phyloP scores from a whole-genome alignment of 2,329 filamentous ascomycete genomes.

The Pseudogymnoascus verrucosus region DNA sequence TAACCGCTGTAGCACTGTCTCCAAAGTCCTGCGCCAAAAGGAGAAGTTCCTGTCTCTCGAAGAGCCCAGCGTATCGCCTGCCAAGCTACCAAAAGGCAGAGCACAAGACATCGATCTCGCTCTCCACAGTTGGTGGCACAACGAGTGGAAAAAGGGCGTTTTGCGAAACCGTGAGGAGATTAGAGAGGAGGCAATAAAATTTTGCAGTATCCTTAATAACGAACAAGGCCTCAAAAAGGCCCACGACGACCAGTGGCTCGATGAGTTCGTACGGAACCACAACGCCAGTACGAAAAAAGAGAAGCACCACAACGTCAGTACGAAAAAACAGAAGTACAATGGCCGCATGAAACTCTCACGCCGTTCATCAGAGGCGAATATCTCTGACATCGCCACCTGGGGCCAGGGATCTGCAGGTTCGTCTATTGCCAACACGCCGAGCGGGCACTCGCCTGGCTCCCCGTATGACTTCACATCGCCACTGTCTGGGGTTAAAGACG shows the following conservation, averaged over 20 bases:
- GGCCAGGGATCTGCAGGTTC: conserved; percentile 45
- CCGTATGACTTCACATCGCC: conserved; percentile 61
- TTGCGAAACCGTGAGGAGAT: conserved; percentile 73
- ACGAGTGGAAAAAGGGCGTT: conserved; percentile 63
- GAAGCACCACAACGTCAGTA: conserved; percentile 39
- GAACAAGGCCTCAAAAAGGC: conserved; percentile 64
- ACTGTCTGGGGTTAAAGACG: conserved; percentile 58
- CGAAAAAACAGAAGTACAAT: conserved; percentile 60
- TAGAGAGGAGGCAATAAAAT: conserved; percentile 73
- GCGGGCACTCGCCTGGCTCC: conserved; percentile 64
- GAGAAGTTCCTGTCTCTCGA: conserved; percentile 85
- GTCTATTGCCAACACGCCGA: conserved; percentile 54
- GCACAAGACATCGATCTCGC: conserved; percentile 88
- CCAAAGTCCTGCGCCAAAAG: conserved; percentile 88
- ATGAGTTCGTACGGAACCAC: conserved; percentile 86
- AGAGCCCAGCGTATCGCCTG: conserved; percentile 69
- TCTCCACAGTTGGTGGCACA: conserved; percentile 79
- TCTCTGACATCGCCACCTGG: conserved; percentile 56
- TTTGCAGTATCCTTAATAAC: conserved; percentile 64
- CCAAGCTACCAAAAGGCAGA: conserved; percentile 77
- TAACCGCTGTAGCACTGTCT: conserved; percentile 70
- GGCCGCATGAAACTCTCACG: conserved; percentile 26
- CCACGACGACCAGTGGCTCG: conserved; percentile 72
- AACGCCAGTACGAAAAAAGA: conserved; percentile 48
- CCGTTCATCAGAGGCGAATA: conserved; percentile 60